Evolutionary conservation across 2,329 filamentous ascomycete species (phyloP), one percentile per base, ranked within the genome.

Genomic region (Sporothrix humicola): DNA sequence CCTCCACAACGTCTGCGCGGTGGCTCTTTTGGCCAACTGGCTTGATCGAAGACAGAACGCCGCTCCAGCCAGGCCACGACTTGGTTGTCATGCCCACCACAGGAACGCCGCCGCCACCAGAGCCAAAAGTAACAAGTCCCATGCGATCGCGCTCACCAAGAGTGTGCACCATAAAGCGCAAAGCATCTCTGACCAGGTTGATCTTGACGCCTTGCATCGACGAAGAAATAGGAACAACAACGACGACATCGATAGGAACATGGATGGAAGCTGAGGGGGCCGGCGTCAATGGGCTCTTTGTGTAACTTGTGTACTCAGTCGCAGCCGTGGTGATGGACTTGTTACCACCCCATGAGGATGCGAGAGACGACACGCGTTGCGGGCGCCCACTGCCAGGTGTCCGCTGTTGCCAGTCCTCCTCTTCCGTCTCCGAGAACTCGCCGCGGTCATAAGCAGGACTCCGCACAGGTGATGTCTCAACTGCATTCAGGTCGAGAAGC

Each of bases 201-300:
- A 98, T 98, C 84, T 99, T 99, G 75, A 99, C 89, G n/a, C 96
- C 96, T 82, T 98, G 96, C 95, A 98, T 99, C 0, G 96, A 98
- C 0, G 95, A 97, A 0, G 96, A 98, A 6, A 99, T 94, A 0
- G 96, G 96, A 48, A 99, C 95, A 26, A 99, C 96, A 0, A 98
- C 94, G 0, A 99, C 95, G 44, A 99, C 91, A 79, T 99, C 96
- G 72, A 98, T 89, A 1, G 96, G 95, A 17, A 98, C 93, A 80
- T 99, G 96, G 66, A 95, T 81, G 6, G 91, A 88, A 23, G 84
- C 83, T 75, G 82, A 83, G 5, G 73, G 74, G 8, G 74, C n/a
- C 3, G 74, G 52, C n/a, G 31, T 54, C 73, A 79, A 78, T 71
- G 83, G 84, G 79, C 81, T 87, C 78, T 85, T 82, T 79, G 88